Base-by-base conservation (phyloP, 1,139 yeast genomes). In the Hyphopichia burtonii region DNA sequence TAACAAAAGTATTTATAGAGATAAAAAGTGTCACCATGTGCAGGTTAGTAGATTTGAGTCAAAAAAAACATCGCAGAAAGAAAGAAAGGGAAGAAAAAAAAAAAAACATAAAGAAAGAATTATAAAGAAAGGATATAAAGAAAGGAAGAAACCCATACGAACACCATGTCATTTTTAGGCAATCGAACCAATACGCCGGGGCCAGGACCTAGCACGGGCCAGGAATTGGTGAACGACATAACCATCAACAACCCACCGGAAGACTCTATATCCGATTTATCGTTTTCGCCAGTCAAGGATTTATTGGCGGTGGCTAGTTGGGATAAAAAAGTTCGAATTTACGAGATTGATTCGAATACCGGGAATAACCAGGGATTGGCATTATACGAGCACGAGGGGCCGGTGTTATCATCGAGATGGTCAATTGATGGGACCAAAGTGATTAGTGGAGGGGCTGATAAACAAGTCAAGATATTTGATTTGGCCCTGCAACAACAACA, bases 261-360 rank as follows among this genome's bases (percentile, higher is more conserved):
- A 49, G 99, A 94, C 59, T 84, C 96, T 3, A 77, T 94, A 27
- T 78, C 91, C n/a, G 96, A 88, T 53, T 63, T 94, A 44, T 73
- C 90, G 16, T 94, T 93, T 64, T 87, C 96, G n/a, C 89, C 98
- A n/a, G 88, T 78, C 49, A 94, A 86, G 20, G 97, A 94, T 53
- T 70, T 82, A 46, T 64, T 85, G 44, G 82, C 95, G 2, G 95
- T 83, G 3, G 79, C 95, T 10, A 85, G 96, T 32, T 94, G 99
- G 99, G 99, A 94, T 65, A 87, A 86, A 55, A 90, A 90, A 59
- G 96, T 89, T 31, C 77, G 99, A 45, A 84, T 94, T 45, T 94
- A 94, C 71, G 98, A 93, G 61, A 82, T 91, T 20, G 82, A 82
- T 49, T 71, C 81, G 18, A 80, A 75, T 50, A 71, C 82, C 2